Base-by-base conservation (phyloP, 148 eudicot species). In the Euryodendron excelsum region DNA sequence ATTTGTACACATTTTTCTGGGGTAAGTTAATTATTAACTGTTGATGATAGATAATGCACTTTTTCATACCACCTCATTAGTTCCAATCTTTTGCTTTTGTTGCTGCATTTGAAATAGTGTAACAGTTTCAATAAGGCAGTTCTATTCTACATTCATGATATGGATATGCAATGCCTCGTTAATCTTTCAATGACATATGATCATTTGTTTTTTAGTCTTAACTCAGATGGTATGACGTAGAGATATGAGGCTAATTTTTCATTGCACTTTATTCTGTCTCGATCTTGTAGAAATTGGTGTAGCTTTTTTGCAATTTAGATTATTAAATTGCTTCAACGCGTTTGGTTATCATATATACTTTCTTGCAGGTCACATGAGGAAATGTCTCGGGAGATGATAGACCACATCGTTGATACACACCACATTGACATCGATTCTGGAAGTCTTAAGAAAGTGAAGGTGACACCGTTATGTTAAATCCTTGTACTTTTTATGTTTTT, bases 361-460 rank as follows among this genome's bases (percentile, higher is more conserved):
- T 76, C 41, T 82, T 82, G 58, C 78, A 89, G 94, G 94, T 87
- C 90, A 78, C 94, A 91, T 55, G 94, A 91, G 82, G 92, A 86
- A 69, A 89, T 87, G 92, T 91, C 94, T 53, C 58, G 71, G 23
- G 73, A 84, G 20, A 79, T 91, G 92, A 74, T 91, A 61, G 90
- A 91, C 62, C 86, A 89, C 82, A 89, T 91, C n/a, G 89, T 87
- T 81, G 94, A 89, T 83, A 86, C 74, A 77, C 89, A 91, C 82
- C 71, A 77, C 80, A 89, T 91, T 64, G 94, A 91, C 25, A 87
- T 91, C 60, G 89, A 91, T 30, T 71, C 64, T 70, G 88, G 79
- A 37, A 79, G 74, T 78, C 74, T 81, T 69, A 89, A 87, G 78
- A 91, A 83, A 87, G 90, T 84, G 55, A 83, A 91, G 94, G 94